Evolutionary conservation across 2,329 filamentous ascomycete species (phyloP), one percentile per base, ranked within the genome.

Genomic region (Amylocarpus encephaloides): DNA sequence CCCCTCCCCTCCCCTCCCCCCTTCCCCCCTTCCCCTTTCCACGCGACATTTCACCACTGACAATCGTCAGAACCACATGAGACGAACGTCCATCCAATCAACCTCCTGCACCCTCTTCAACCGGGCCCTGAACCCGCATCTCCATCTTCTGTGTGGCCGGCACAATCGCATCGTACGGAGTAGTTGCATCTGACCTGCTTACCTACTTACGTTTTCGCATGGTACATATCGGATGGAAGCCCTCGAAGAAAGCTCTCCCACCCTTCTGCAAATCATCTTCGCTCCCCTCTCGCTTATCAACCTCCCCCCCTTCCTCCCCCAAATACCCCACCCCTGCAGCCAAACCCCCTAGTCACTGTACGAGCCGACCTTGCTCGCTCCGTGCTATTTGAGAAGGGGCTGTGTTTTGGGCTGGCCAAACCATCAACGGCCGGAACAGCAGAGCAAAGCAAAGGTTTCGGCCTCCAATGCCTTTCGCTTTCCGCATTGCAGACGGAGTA

Each of bases 311-410:
- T n/a, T n/a, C n/a, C n/a, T n/a, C 22, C 22, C 22, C 22, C 22
- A 4, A 26, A 26, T 26, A 26, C 22, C 22, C 22, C 22, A 26
- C 22, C 22, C 22, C 22, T 26, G 22, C 22, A 26, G 22, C 22
- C 22, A 26, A 4, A 26, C 22, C 22, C 22, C 22, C 22, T 26
- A 26, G 22, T 26, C 22, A 4, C 22, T 26, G 22, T 26, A 26
- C 22, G 22, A 26, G 22, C 7, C 22, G 22, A 26, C 22, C 22
- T 26, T 26, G 22, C 22, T 26, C 22, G 7, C 22, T 18, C 38
- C 38, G 38, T 43, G 40, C 40, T 43, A 43, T 43, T 43, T 43
- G 22, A 22, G 18, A 43, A 29, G 40, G 40, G 40, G 40, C 40
- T 29, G 40, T 43, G 40, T 43, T 32, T 18, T 29, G 16, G 19